These are phyloP conservation scores for Wickerhamia fluorescens DNA, from an alignment of 805 yeast species.

Conservation along the genomic window DNA sequence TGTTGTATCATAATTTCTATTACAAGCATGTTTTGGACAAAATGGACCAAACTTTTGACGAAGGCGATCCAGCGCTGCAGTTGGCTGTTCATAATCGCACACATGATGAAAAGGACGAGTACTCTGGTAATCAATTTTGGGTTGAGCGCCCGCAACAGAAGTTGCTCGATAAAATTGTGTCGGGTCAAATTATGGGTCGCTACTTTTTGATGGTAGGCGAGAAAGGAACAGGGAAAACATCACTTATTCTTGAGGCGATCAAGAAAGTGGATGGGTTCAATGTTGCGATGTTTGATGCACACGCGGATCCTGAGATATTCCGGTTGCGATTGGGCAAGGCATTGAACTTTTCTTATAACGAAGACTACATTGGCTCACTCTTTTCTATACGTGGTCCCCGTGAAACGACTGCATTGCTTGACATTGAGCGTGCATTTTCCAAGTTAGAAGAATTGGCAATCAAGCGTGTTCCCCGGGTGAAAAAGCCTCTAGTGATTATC, in stretches of 20 bases:
- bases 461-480: conserved; percentile 29
- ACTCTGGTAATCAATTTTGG: conserved; percentile 37
- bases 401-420: conserved; percentile 74
- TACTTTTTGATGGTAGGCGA: conserved; percentile 74
- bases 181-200: conserved; percentile 59
- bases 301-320: conserved; percentile 78
- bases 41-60: conserved; percentile 59
- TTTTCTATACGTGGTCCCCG: conserved; percentile 80
- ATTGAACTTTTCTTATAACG: conserved; percentile 62
- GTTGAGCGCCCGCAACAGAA: conserved; percentile 64
- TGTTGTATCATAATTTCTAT: conserved; percentile 61
- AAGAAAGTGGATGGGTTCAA: conserved; percentile 54
- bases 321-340: conserved; percentile 73
- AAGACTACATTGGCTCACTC: conserved; percentile 76
- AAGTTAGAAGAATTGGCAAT: conserved; percentile 70
- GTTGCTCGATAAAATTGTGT: conserved; percentile 54
- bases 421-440: conserved; percentile 75
- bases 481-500: conserved; percentile 57
- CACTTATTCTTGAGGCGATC: conserved; percentile 66
- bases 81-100: conserved; percentile 47
- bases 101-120: conserved; percentile 17
- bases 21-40: conserved; percentile 52
- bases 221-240: conserved; percentile 81
- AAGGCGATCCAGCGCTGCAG: conserved; percentile 59
- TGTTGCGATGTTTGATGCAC: conserved; percentile 73